A percentile compares a stretch with the other conserved stretches of the same genome.
Conservation (phyloP, 179 eudicot genomes). For the Gypsophila paniculata region DNA sequence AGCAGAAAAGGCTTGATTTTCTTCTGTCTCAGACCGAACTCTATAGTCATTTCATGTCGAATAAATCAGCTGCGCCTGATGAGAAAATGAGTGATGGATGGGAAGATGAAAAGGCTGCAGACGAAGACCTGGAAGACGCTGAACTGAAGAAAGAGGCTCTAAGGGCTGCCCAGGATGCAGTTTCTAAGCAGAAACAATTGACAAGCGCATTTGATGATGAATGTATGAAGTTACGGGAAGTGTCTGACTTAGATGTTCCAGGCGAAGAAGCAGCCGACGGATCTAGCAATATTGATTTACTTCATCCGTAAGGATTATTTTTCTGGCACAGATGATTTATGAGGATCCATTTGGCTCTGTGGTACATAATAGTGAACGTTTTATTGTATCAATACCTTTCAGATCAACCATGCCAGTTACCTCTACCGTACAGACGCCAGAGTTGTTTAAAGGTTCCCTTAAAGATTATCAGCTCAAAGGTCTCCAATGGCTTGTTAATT, state of each 20-base stretch:
- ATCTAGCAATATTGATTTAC: conserved; percentile 71
- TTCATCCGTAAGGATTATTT: conserved; percentile 74
- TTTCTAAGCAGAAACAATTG: conserved; percentile 82
- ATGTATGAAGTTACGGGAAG: conserved; percentile 65
- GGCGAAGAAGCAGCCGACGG: conserved; percentile 56
- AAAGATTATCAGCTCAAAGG: conserved; percentile 97
- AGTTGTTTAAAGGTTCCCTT: conserved; percentile 80
- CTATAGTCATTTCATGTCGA: conserved; percentile 97
- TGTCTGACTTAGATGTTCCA: conserved; percentile 44
- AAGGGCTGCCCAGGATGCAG: conserved; percentile 97
- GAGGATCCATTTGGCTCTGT: conserved; percentile 6
- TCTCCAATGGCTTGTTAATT: conserved; percentile 97
- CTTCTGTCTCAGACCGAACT: conserved; percentile 93
- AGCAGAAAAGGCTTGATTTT: conserved; percentile 88
- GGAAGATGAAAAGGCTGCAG: conserved; percentile 44
- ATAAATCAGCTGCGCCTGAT: conserved; percentile 53
- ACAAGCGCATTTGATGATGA: conserved; percentile 87
- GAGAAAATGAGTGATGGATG: conserved; percentile 43
- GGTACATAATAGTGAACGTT: background rate
- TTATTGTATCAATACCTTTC: conserved; percentile 19
- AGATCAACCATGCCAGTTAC: conserved; percentile 97
- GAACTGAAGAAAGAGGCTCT: conserved; percentile 82
- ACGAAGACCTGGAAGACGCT: conserved; percentile 85
- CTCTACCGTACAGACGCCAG: conserved; percentile 87
- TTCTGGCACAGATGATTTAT: conserved; percentile 9